A percentile compares a stretch with the other conserved stretches of the same genome.
Conservation (phyloP, 2,329 filamentous ascomycete species). For the Cordyceps cateniannulata region DNA sequence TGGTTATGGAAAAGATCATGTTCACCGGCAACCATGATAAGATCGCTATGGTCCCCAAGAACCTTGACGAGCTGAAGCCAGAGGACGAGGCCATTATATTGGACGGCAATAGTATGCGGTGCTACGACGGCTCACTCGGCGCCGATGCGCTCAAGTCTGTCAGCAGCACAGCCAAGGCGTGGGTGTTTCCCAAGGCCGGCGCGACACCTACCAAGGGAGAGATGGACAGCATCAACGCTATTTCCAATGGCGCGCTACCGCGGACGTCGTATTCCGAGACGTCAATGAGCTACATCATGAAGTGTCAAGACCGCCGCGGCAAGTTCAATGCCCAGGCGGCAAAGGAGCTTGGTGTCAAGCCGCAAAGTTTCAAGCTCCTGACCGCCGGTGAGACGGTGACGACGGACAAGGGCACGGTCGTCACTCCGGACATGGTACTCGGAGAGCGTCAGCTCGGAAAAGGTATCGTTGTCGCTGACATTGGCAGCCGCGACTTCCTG, state of each 20-base stretch:
- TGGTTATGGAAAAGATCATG: conserved; percentile 29
- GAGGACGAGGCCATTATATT: conserved; percentile 49
- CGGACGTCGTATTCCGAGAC: conserved; percentile 57
- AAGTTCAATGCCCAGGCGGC: conserved; percentile 69
- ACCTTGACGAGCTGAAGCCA: conserved; percentile 23
- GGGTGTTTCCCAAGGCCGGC: conserved; percentile 19
- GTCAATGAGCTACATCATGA: conserved; percentile 81
- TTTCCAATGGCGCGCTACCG: conserved; percentile 47
- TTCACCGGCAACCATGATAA: conserved; percentile 27
- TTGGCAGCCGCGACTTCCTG: conserved; percentile 67
- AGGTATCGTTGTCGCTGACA: conserved; percentile 73
- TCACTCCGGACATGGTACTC: conserved; percentile 85
- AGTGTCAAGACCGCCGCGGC: conserved; percentile 67
- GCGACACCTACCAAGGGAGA: conserved; percentile 8
- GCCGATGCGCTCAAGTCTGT: conserved; percentile 15
- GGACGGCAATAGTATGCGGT: conserved; percentile 55
- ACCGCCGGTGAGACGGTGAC: conserved; percentile 56
- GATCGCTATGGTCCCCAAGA: conserved; percentile 19
- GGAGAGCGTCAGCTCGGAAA: conserved; percentile 59
- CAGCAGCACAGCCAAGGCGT: conserved; percentile 21
- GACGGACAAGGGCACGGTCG: conserved; percentile 56
- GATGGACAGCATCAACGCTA: conserved; percentile 16
- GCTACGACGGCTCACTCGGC: conserved; percentile 57
- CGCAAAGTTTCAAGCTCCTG: conserved; percentile 52
- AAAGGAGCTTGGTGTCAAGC: conserved; percentile 54